Evolutionary conservation across 176 grass and related monocot genomes (phyloP), one percentile per base, ranked within the genome.

Genomic region (Oryza nivara): DNA sequence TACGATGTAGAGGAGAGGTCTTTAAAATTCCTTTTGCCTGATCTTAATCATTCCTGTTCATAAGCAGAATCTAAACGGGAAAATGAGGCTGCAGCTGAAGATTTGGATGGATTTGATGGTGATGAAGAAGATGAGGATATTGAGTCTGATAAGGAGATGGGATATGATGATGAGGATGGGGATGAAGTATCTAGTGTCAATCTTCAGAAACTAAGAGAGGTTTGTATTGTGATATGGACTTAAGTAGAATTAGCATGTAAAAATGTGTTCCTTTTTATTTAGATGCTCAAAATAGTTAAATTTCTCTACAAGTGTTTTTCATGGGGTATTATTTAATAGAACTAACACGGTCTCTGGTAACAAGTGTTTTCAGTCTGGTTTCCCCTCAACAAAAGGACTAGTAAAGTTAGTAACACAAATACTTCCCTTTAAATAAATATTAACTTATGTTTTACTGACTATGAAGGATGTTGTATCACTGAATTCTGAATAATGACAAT

Each of bases 141-240:
- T 74, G 92, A 94, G n/a, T 79, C 88, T 71, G 94, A 94, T 58
- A 90, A 82, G 69, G 91, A 93, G 61, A 97, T 97, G 94, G 94
- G 89, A 38, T 80, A 84, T 87, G 94, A 94, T 88, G 87, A 88
- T 76, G 94, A 97, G 74, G 92, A 97, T 82, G 85, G 88, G 52
- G 89, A 93, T 84, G 94, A 94, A 86, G 88, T 85, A 32, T 74
- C 89, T 40, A 94, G 83, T 67, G 82, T 92, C 32, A 83, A 78
- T 80, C 85, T 94, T 67, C 84, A 94, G 40, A 94, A 83, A 63
- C 77, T 97, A 72, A 85, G 89, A 22, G 90, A 97, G 95, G 95
- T 97, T 88, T 79, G 87, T 87, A 54, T 64, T 75, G 5, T 84
- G 20, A 30, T 75, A 20, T 75, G 47, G 28, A 30, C 64, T 32